Evolutionary conservation across 495 filamentous ascomycete genomes (phyloP).

Genomic region (Lasiosphaeris hirsuta): DNA sequence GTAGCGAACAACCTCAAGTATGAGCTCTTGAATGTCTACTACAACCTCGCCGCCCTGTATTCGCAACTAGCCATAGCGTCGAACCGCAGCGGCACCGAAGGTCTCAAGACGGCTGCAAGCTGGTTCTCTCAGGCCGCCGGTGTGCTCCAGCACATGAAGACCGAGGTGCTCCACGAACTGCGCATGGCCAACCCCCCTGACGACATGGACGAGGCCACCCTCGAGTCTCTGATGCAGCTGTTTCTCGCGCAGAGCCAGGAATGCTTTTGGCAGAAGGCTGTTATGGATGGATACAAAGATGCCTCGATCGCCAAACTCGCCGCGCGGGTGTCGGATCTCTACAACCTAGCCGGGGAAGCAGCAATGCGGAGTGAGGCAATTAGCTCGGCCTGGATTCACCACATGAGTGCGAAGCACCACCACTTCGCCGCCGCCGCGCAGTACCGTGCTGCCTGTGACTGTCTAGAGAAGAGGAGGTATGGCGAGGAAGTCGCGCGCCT

Average conservation of each 20-base stretch:
- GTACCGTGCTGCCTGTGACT: conserved; percentile 89
- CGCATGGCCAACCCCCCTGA: conserved; percentile 77
- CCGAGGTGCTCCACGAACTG: conserved; percentile 76
- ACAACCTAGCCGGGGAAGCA: conserved; percentile 77
- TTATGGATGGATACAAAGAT: conserved; percentile 90
- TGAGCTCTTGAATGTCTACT: conserved; percentile 90
- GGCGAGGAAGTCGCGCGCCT: conserved; percentile 93
- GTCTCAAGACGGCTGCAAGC: conserved; percentile 84
- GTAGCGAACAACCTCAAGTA: conserved; percentile 92
- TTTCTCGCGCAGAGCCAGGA: conserved; percentile 91
- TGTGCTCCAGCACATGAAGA: conserved; percentile 75
- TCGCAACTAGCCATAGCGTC: conserved; percentile 82
- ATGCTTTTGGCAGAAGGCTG: conserved; percentile 97
- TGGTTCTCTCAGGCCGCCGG: conserved; percentile 90
- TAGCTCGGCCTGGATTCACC: conserved; percentile 95
- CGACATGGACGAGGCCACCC: conserved; percentile 88
- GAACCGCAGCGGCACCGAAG: conserved; percentile 75
- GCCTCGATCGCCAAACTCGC: conserved; percentile 86
- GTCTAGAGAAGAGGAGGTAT: conserved; percentile 89
- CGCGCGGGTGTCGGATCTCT: conserved; percentile 88
- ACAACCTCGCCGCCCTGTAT: conserved; percentile 89
- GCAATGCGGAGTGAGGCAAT: conserved; percentile 85
- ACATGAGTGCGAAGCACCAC: conserved; percentile 95
- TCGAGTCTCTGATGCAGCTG: conserved; percentile 79
- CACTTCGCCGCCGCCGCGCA: conserved; percentile 97